Evolutionary conservation across 352 stramenopile species (phyloP).

Genomic region (Pythium insidiosum): DNA sequence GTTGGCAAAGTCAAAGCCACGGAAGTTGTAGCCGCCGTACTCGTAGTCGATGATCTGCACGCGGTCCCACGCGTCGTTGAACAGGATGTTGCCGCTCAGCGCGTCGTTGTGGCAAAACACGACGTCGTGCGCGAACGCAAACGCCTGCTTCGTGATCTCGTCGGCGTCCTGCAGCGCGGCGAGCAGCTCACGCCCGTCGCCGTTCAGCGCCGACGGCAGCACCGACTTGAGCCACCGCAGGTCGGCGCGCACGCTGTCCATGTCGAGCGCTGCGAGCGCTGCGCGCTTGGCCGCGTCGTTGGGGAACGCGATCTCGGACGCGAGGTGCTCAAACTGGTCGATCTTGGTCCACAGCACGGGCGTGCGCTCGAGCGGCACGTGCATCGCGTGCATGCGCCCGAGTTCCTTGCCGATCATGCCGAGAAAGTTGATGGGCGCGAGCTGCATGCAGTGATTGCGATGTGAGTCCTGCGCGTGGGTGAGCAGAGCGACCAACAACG

Average conservation of each 20-base stretch:
- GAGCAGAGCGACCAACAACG: no score
- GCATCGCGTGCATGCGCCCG: conserved; percentile 82
- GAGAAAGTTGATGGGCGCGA: conserved; percentile 70
- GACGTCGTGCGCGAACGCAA: conserved; percentile 65
- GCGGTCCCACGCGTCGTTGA: conserved; percentile 66
- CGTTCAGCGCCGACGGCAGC: conserved; percentile 64
- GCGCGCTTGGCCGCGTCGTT: conserved; percentile 48
- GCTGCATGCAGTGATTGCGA: no score
- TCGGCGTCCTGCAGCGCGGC: conserved; percentile 35
- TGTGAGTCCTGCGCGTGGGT: no score
- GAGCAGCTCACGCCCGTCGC: conserved; percentile 48
- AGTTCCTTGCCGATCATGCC: conserved; percentile 84
- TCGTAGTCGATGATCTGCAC: conserved; percentile 95
- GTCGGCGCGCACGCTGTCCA: conserved; percentile 48
- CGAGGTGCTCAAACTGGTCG: conserved; percentile 74
- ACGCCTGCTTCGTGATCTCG: conserved; percentile 70
- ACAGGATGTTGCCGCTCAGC: conserved; percentile 83
- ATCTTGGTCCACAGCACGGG: conserved; percentile 78
- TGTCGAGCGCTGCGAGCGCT: conserved; percentile 50
- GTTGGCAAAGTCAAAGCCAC: conserved; percentile 92
- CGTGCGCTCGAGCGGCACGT: conserved; percentile 49
- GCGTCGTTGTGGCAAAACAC: conserved; percentile 94
- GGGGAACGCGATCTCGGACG: conserved; percentile 42
- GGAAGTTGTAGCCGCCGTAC: conserved; percentile 92
- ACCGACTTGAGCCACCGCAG: conserved; percentile 79